Percentiles rank a stretch among this genome's conserved stretches.
Evolutionary conservation across 2,329 filamentous ascomycete species (phyloP).

Genomic region (Pseudogymnoascus sp.): DNA sequence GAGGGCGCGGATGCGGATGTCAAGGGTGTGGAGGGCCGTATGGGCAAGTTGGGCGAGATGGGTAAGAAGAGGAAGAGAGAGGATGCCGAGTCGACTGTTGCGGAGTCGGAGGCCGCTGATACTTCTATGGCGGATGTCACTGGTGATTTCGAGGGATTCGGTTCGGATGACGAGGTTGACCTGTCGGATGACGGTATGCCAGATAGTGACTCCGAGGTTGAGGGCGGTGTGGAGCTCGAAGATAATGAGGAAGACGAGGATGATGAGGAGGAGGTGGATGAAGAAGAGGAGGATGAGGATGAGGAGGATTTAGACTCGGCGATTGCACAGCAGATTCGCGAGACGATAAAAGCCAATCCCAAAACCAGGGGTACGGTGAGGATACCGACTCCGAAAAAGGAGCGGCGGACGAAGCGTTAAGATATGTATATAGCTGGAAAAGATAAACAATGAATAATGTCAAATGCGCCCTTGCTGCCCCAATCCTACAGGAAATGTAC

Average conservation of each 20-base stretch:
- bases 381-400: conserved; percentile 23
- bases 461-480: neutral
- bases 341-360: conserved; percentile 22
- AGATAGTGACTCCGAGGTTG: conserved; percentile 26
- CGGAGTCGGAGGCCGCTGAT: conserved; percentile 31
- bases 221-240: conserved; percentile 24
- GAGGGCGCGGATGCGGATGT: conserved; percentile 43
- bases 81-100: conserved; percentile 37
- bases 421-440: conserved; percentile 4
- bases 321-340: conserved; percentile 25
- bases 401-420: conserved; percentile 23
- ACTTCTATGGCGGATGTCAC: conserved; percentile 26
- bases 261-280: conserved; percentile 33
- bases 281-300: conserved; percentile 20
- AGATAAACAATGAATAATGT: conserved; percentile 9
- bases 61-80: conserved; percentile 66
- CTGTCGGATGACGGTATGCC: conserved; percentile 27
- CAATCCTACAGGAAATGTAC: neutral
- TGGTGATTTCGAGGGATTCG: conserved; percentile 41
- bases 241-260: conserved; percentile 33
- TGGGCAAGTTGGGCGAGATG: conserved; percentile 80
- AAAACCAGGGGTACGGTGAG: conserved; percentile 16
- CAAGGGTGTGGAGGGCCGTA: conserved; percentile 56
- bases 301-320: conserved; percentile 20
- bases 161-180: conserved; percentile 32